Evolutionary conservation across 2,329 filamentous ascomycete genomes (phyloP).

Genomic region (Xylariales sp.): DNA sequence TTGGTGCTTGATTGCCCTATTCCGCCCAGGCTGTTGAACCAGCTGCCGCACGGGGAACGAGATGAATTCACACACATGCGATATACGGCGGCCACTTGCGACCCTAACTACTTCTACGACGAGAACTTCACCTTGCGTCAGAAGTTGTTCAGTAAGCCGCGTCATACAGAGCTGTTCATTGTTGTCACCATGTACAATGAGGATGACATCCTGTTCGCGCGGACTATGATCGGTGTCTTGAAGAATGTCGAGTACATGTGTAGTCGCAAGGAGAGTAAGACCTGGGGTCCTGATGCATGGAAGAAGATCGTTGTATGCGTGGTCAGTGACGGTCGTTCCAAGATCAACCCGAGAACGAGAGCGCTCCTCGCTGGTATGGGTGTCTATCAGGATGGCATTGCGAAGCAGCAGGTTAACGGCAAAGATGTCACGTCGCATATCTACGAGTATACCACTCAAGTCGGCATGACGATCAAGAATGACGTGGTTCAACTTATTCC

Average conservation of each 20-base stretch:
- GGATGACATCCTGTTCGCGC: conserved; percentile 91
- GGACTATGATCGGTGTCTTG: conserved; percentile 98
- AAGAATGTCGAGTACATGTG: conserved; percentile 98
- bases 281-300: conserved; percentile 96
- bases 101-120: conserved; percentile 87
- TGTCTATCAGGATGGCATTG: conserved; percentile 97
- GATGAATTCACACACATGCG: conserved; percentile 94
- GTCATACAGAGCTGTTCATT: conserved; percentile 94
- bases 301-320: conserved; percentile 99
- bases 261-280: conserved; percentile 82
- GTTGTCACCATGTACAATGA: conserved; percentile 99
- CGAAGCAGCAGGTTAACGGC: conserved; percentile 94
- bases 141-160: conserved; percentile 74
- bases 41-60: conserved; percentile 85
- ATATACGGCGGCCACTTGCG: conserved; percentile 97
- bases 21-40: conserved; percentile 79
- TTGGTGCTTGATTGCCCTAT: conserved; percentile 95
- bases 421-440: conserved; percentile 97
- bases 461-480: conserved; percentile 84
- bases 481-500: conserved; percentile 79
- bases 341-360: conserved; percentile 86
- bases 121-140: conserved; percentile 91
- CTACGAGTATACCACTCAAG: conserved; percentile 90
- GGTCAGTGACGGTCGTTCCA: conserved; percentile 87
- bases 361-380: conserved; percentile 89